Percentiles rank a stretch among this genome's conserved stretches.
Conservation (phyloP, 2,329 filamentous ascomycete genomes). For the Ilyonectria robusta region DNA sequence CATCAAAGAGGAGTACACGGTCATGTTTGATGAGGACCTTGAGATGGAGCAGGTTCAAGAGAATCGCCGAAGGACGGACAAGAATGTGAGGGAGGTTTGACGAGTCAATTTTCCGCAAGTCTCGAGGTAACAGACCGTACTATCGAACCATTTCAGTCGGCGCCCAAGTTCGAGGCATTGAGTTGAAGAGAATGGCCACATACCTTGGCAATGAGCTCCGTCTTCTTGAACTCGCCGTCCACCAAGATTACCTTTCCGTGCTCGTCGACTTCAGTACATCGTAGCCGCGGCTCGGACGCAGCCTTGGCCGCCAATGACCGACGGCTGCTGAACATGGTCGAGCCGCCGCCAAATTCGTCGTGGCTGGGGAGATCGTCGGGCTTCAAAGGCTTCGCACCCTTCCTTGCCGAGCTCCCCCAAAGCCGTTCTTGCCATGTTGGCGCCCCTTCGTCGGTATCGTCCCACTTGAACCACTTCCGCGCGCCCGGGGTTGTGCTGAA, state of each 20-base stretch:
- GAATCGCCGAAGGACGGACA: conserved; percentile 90
- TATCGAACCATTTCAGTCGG: conserved; percentile 53
- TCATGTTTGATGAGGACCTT: conserved; percentile 96
- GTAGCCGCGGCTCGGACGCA: conserved; percentile 85
- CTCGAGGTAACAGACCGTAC: conserved; percentile 93
- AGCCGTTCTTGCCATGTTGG: conserved; percentile 65
- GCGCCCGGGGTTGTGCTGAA: conserved; percentile 50
- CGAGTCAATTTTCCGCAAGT: conserved; percentile 97
- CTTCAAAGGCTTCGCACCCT: conserved; percentile 60
- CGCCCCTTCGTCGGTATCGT: conserved; percentile 38
- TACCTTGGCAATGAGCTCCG: conserved; percentile 94
- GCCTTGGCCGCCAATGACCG: conserved; percentile 82
- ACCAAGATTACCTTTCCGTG: conserved; percentile 92
- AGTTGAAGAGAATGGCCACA: conserved; percentile 5
- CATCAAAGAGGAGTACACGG: conserved; percentile 94
- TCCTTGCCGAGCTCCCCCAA: conserved; percentile 59
- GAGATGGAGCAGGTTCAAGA: conserved; percentile 96
- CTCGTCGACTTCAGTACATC: conserved; percentile 96
- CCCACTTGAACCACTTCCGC: conserved; percentile 42
- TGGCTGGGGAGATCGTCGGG: conserved; percentile 71
- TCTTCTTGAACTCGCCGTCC: conserved; percentile 98
- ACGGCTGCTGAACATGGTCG: conserved; percentile 75
- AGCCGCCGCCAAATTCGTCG: conserved; percentile 71
- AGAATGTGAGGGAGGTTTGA: conserved; percentile 96
- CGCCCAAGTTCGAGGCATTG: neutral